These are phyloP conservation scores for Verticillium zaregamsianum DNA, from an alignment of 2,329 filamentous ascomycete species.

Conservation along the genomic window DNA sequence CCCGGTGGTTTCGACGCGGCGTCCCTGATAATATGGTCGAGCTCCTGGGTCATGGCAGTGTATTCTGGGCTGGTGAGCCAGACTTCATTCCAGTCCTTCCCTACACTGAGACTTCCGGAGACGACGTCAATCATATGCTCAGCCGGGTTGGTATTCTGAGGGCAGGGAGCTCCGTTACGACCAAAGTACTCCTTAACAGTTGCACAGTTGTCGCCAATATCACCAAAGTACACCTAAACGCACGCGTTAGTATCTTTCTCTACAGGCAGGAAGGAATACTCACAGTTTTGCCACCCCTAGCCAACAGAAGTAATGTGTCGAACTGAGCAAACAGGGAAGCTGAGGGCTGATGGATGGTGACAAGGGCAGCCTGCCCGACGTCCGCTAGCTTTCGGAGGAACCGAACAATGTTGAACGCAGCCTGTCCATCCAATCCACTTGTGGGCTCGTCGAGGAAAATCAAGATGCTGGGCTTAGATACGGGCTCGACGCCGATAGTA, in stretches of 20 bases:
- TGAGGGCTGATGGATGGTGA: constrained; percentile 69
- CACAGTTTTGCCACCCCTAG: constrained; percentile 58
- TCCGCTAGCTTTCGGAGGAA: constrained; percentile 66
- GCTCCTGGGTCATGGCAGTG: constrained; percentile 51
- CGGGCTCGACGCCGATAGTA: constrained; percentile 58
- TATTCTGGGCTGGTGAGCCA: constrained; percentile 65
- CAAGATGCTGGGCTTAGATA: constrained; percentile 55
- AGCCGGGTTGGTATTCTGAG: constrained; percentile 62
- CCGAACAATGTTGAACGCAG: constrained; percentile 61
- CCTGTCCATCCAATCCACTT: constrained; percentile 64
- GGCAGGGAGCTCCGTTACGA: constrained; percentile 59
- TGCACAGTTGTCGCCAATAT: constrained; percentile 52
- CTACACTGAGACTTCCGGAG: constrained; percentile 42
- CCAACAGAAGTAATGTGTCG: constrained; percentile 60
- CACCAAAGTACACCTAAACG: constrained; percentile 54
- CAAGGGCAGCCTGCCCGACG: constrained; percentile 62
- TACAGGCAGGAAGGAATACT: too few species aligned
- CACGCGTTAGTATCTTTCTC: too few species aligned
- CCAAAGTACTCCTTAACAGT: constrained; percentile 62
- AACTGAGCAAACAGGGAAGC: constrained; percentile 64
- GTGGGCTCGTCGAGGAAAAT: constrained; percentile 62
- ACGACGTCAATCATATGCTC: constrained; percentile 69
- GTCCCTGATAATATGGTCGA: constrained; percentile 56
- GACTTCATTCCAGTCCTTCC: constrained; percentile 62
- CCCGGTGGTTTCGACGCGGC: constrained; percentile 42